These are phyloP conservation scores for Amoeboradix gromovi DNA, from an alignment of 371 early-diverging fungal genomes.

Conservation along the genomic window DNA sequence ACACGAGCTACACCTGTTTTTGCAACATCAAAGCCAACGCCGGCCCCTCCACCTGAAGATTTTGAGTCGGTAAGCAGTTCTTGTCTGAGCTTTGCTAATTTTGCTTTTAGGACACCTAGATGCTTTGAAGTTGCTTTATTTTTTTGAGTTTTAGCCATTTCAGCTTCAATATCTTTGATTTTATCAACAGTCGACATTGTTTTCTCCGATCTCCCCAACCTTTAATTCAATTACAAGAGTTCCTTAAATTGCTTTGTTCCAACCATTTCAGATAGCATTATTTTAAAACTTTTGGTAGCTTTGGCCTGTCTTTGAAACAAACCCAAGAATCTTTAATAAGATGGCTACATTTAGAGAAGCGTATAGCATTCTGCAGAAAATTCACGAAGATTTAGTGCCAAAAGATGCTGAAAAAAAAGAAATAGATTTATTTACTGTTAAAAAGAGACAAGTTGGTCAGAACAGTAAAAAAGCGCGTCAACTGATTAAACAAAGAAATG, in stretches of 20 bases:
- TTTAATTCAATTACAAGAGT: no score
- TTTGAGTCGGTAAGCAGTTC: constrained; percentile 64
- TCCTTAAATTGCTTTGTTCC: no score
- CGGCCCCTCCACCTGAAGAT: constrained; percentile 48
- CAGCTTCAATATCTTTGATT: constrained; percentile 37
- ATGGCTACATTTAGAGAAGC: background rate
- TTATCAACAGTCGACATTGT: constrained; percentile 28
- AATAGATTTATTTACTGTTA: background rate
- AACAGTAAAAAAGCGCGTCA: background rate
- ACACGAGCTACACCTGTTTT: constrained; percentile 92
- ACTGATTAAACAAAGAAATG: background rate
- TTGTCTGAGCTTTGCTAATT: constrained; percentile 76
- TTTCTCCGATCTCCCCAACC: no score
- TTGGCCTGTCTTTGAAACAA: no score
- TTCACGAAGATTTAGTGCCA: background rate
- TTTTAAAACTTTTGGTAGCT: no score
- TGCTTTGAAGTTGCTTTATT: constrained; percentile 92
- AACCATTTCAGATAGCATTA: no score
- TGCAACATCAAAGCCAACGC: constrained; percentile 82
- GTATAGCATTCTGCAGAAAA: background rate
- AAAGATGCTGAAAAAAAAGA: background rate
- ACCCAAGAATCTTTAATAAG: background rate
- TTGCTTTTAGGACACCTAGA: constrained; percentile 80
- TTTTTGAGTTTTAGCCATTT: constrained; percentile 77
- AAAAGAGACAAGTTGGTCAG: background rate